Conservation (phyloP, 805 yeast genomes). For the Ogataea methylovora region DNA sequence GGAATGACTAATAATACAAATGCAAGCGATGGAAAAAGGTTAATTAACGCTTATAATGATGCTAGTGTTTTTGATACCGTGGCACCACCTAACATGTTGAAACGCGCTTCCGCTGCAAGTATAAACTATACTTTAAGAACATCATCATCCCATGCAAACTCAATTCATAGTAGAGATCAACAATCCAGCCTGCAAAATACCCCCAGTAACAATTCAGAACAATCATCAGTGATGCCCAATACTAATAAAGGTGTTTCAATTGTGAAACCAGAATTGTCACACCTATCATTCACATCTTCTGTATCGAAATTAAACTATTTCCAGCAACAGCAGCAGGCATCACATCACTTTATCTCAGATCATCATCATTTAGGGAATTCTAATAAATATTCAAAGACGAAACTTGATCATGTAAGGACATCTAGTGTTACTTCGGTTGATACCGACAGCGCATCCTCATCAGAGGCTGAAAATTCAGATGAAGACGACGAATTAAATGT, state of each 20-base stretch:
- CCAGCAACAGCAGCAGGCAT: too few species aligned
- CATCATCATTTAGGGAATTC: too few species aligned
- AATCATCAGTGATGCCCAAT: background rate
- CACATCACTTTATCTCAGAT: constrained; percentile 6
- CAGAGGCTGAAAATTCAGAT: background rate
- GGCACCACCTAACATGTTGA: constrained; percentile 6
- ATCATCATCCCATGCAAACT: too few species aligned
- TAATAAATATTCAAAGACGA: too few species aligned
- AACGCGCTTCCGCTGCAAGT: background rate
- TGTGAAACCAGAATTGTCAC: constrained; percentile 10
- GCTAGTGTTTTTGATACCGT: constrained; percentile 20
- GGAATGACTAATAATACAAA: constrained; percentile 3
- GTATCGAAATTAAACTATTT: constrained; percentile 17
- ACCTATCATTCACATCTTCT: constrained; percentile 13
- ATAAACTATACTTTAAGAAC: background rate
- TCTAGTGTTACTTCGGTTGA: background rate
- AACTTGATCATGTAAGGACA: background rate
- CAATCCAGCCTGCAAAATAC: too few species aligned
- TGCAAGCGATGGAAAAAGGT: constrained; percentile 6
- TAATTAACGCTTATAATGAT: constrained; percentile 20
- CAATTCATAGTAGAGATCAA: too few species aligned
- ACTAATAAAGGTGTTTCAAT: constrained; percentile 6
- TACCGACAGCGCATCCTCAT: background rate
- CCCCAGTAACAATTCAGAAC: too few species aligned
- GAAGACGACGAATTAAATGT: background rate